Evolutionary conservation across 192 early-diverging fungal species (phyloP).

Genomic region (Linnemannia zychae): DNA sequence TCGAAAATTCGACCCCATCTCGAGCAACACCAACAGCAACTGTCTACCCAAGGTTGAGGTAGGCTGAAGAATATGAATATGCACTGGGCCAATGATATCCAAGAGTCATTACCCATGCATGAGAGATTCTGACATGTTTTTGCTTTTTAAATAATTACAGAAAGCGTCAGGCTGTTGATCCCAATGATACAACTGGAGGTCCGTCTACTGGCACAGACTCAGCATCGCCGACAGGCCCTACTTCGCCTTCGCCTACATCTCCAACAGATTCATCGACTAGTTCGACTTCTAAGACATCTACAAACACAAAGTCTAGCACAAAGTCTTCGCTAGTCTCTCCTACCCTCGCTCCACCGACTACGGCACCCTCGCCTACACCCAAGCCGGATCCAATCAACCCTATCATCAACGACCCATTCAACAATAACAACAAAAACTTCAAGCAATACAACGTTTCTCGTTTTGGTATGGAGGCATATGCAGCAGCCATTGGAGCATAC

Average conservation of each 20-base stretch:
- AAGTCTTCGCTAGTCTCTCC: background rate
- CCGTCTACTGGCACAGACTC: background rate
- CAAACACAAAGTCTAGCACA: background rate
- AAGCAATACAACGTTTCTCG: constrained; percentile 33
- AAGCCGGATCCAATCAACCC: constrained; percentile 17
- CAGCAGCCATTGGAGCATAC: constrained; percentile 47
- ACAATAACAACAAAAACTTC: background rate
- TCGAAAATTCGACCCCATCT: background rate
- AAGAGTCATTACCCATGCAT: too few relatives aligned
- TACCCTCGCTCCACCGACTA: background rate
- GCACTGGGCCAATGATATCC: too few relatives aligned
- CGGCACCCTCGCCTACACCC: background rate
- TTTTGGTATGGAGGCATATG: constrained; percentile 46
- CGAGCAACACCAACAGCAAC: background rate
- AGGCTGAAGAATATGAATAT: background rate
- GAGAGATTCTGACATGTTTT: too few relatives aligned
- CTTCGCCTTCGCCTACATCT: background rate
- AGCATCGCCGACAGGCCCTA: background rate
- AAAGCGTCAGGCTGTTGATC: background rate
- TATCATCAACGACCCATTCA: constrained; percentile 30
- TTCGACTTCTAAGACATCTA: background rate
- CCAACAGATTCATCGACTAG: background rate
- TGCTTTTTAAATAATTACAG: background rate
- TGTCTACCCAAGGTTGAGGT: background rate
- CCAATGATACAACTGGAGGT: background rate